Base-by-base conservation (phyloP, 164 flowering plant genomes). In the Warburgia ugandensis region DNA sequence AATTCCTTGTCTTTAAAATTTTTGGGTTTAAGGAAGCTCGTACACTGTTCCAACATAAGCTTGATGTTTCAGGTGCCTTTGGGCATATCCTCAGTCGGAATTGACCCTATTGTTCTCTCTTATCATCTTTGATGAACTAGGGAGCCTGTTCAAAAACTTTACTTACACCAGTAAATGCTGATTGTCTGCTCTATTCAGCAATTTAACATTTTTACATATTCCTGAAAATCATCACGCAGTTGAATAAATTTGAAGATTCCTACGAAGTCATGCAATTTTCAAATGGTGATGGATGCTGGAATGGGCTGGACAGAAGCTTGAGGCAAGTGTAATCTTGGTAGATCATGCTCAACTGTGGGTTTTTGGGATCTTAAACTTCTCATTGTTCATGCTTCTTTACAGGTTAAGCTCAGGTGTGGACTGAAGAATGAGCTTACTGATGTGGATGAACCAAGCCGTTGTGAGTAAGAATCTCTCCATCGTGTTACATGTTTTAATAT, bases 381-480 rank as follows among this genome's bases (percentile, higher is more conserved):
- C 20, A 27, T n/a, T 47, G 17, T 29, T 37, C 29, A 9, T 58
- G 29, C 23, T 40, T 22, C 23, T 54, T 52, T 50, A 17, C 80
- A 92, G 99, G 95, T 92, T 21, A 88, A 45, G 77, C 77, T 92
- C 44, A 76, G 94, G 71, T 92, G 99, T 72, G 99, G 99, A 28
- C 53, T 92, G 76, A 76, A 70, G 31, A 79, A 79, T 68, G 99
- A 86, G 75, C 70, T 86, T 12, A 37, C 84, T 26, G 94, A 86
- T 71, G 84, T 92, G 29, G 95, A 83, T 58, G 99, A 88, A 68
- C 99, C 99, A 55, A 92, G 99, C 65, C 94, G 99, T 32, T 92
- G 99, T 94, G 99, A 92, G 99, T 92, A 82, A 69, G 74, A 43
- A 43, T 29, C 55, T 50, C 45, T 54, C 47, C 33, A 25, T 30